Evolutionary conservation across 2,329 filamentous ascomycete genomes (phyloP).

Genomic region (Colletotrichum horii): DNA sequence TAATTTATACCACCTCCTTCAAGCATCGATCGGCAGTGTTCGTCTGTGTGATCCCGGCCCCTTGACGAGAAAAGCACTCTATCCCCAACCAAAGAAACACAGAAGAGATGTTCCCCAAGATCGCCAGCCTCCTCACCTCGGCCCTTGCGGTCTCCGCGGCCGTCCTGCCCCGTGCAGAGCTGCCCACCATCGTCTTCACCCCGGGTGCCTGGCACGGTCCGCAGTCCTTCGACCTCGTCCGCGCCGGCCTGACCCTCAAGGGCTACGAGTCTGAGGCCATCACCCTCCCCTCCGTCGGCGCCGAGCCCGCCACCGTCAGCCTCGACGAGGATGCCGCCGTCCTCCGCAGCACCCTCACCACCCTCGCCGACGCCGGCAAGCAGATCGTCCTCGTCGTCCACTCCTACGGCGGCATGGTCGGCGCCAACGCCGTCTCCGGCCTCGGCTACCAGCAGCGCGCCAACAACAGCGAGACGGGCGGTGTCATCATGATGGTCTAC

Average conservation of each 20-base stretch:
- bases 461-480: conserved; percentile 35
- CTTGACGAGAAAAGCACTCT: neutral
- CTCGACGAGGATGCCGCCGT: conserved; percentile 34
- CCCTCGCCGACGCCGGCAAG: conserved; percentile 38
- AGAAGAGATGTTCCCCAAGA: conserved; percentile 3
- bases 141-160: neutral
- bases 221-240: conserved; percentile 32
- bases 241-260: conserved; percentile 31
- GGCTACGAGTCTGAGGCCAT: conserved; percentile 37
- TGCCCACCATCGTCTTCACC: conserved; percentile 37
- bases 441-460: conserved; percentile 37
- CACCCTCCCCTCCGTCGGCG: conserved; percentile 35
- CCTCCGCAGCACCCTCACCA: conserved; percentile 30
- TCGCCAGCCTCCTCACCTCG: neutral
- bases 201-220: conserved; percentile 44
- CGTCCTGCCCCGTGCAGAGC: neutral
- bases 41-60: neutral
- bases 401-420: conserved; percentile 48
- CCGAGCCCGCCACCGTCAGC: conserved; percentile 29
- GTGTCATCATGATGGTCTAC: conserved; percentile 42
- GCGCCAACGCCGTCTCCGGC: conserved; percentile 39
- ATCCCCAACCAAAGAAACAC: neutral
- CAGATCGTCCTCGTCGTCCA: conserved; percentile 47
- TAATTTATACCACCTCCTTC: neutral
- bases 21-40: neutral